These are phyloP conservation scores for Nothomitra cinnamomea DNA, from an alignment of 2,329 filamentous ascomycete species.

Conservation along the genomic window DNA sequence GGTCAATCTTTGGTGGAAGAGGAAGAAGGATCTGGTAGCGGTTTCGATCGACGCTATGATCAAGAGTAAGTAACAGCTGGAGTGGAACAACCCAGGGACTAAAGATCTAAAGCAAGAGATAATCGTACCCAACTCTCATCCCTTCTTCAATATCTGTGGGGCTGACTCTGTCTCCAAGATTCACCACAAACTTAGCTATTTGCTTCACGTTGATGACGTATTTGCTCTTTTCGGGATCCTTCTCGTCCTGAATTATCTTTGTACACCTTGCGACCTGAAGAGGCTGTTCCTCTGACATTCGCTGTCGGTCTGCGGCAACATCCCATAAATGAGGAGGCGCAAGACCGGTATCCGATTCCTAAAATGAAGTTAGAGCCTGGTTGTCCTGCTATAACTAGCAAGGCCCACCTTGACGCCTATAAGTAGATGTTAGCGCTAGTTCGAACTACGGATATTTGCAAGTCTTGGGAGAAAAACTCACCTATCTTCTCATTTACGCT, in stretches of 20 bases:
- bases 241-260: conserved; percentile 96
- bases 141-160: conserved; percentile 98
- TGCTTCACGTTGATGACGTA: conserved; percentile 99
- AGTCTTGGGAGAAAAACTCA: conserved; percentile 14
- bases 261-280: conserved; percentile 95
- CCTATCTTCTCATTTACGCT: conserved; percentile 98
- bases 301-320: conserved; percentile 90
- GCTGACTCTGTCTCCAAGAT: conserved; percentile 88
- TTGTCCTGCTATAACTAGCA: background rate
- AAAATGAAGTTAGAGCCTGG: conserved; percentile 7
- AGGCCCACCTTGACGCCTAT: conserved; percentile 44
- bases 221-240: conserved; percentile 95
- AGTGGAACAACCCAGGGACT: background rate
- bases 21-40: conserved; percentile 99
- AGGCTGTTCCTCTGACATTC: conserved; percentile 96
- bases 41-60: conserved; percentile 69
- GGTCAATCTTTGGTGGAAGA: conserved; percentile 94
- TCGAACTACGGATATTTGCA: background rate
- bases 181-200: conserved; percentile 98
- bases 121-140: conserved; percentile 75
- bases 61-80: background rate
- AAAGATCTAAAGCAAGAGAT: background rate
- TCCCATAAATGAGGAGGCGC: conserved; percentile 98
- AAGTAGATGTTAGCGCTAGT: conserved; percentile 11
- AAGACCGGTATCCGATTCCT: conserved; percentile 97